These are phyloP conservation scores for Ceratocystis diversiconidia DNA, from an alignment of 2,329 filamentous ascomycete species.

Conservation along the genomic window DNA sequence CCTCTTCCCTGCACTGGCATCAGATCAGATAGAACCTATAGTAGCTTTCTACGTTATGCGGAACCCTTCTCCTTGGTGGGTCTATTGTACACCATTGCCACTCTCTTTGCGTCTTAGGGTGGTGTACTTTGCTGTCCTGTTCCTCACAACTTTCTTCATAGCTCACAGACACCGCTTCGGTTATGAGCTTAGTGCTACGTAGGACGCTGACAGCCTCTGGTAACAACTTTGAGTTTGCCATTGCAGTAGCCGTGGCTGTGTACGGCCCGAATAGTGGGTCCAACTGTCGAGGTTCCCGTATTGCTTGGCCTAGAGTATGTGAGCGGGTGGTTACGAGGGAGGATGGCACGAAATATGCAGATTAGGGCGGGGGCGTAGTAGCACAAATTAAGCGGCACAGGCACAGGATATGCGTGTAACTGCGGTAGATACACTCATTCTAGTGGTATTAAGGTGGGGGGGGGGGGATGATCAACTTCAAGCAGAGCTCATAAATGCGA, in stretches of 20 bases:
- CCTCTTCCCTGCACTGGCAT: background rate
- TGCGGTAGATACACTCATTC: background rate
- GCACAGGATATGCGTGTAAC: background rate
- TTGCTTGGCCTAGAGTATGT: conserved; percentile 64
- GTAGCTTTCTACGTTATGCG: conserved; percentile 53
- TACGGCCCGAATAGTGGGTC: conserved; percentile 65
- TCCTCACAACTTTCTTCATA: conserved; percentile 51
- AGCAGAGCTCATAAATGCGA: conserved; percentile 13
- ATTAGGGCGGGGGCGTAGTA: background rate
- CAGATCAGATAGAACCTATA: background rate
- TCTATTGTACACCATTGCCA: conserved; percentile 72
- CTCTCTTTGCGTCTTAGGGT: conserved; percentile 81
- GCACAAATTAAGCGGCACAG: background rate
- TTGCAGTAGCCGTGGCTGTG: conserved; percentile 71
- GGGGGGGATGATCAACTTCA: background rate
- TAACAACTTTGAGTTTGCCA: conserved; percentile 87
- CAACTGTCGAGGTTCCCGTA: conserved; percentile 76
- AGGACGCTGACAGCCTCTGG: conserved; percentile 83
- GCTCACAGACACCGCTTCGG: conserved; percentile 55
- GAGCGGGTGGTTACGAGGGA: conserved; percentile 43
- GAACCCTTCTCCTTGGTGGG: conserved; percentile 68
- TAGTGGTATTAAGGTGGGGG: background rate
- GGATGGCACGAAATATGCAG: conserved; percentile 19
- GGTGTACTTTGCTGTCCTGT: conserved; percentile 67
- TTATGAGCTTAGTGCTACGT: conserved; percentile 56